Percentiles rank a stretch among this genome's conserved stretches.
Evolutionary conservation across 768 basidiomycete genomes (phyloP).

Genomic region (Suillus sp.): DNA sequence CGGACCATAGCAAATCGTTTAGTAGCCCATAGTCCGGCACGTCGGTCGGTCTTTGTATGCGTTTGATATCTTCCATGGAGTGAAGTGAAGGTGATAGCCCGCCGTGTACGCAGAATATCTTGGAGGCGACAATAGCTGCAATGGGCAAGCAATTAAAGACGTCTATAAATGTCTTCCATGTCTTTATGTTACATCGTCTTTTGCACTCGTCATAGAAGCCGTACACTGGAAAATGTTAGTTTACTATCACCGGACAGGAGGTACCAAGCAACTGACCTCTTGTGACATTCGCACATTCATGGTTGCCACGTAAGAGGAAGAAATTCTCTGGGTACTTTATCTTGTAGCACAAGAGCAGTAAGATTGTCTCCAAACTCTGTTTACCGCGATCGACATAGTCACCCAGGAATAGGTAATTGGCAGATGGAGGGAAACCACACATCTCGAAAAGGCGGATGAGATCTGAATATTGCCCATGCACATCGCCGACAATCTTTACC

Average conservation of each 20-base stretch:
- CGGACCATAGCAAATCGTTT: conserved; percentile 97
- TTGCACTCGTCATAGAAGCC: conserved; percentile 99
- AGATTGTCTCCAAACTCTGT: conserved; percentile 97
- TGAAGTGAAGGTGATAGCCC: conserved; percentile 91
- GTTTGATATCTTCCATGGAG: conserved; percentile 98
- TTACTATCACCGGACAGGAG: conserved; percentile 24
- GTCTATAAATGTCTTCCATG: conserved; percentile 99
- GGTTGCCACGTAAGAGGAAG: conserved; percentile 95
- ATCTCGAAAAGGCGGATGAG: conserved; percentile 98
- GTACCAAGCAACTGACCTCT: conserved; percentile 62
- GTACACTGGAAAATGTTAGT: conserved; percentile 63
- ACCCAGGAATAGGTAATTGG: conserved; percentile 98
- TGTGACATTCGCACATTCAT: conserved; percentile 99
- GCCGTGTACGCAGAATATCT: conserved; percentile 99
- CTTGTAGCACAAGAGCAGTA: conserved; percentile 97
- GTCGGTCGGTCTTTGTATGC: conserved; percentile 96
- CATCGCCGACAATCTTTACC: conserved; percentile 99
- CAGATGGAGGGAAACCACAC: conserved; percentile 97
- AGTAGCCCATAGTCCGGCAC: conserved; percentile 98
- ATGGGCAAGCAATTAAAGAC: conserved; percentile 99
- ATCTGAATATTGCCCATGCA: conserved; percentile 98
- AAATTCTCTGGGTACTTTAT: conserved; percentile 99
- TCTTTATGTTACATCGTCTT: conserved; percentile 98
- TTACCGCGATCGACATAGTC: conserved; percentile 99
- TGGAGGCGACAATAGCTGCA: conserved; percentile 96